Base-by-base conservation (phyloP, 225 moss, liverwort and hornwort species). In the Pseudoscleropodium purum region DNA sequence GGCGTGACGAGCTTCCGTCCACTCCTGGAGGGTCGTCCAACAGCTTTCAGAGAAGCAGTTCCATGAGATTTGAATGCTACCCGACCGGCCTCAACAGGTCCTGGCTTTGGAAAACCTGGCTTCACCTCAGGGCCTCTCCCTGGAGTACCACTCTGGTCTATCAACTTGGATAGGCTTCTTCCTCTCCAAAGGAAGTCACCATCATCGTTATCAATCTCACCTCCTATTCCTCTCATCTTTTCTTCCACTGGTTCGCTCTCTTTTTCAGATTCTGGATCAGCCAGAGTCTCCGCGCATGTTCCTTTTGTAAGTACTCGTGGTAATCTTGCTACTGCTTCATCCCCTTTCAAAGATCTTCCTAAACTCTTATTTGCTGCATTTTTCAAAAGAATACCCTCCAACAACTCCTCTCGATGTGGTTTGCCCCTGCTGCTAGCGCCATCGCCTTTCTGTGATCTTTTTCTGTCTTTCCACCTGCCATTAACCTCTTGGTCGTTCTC, bases 91-190 rank as follows among this genome's bases (percentile, higher is more conserved):
- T 57, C 82, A 25, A 89, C 66, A 89, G 87, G 77, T 78, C 88
- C 89, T 80, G 82, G 51, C 79, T 85, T 90, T 34, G 84, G 72
- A 81, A 39, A 57, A 73, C n/a, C n/a, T n/a, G 92, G 70, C 91
- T 87, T 89, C 20, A 37, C 82, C 27, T 81, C 79, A 49, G 69
- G 21, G 30, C 63, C 85, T 81, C 51, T 89, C 80, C 52, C 90
- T 45, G 30, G 43, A 45, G 89, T 74, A 90, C 45, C 51, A 75
- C 87, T 88, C 87, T 59, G 91, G 62, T 90, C 91, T 74, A 75
- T 90, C 88, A 91, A 75, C 88, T 93, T 93, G 15, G 90, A 83
- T 57, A 93, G 90, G 79, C 91, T 89, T 89, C 89, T 91, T 27
- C 91, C 93, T 80, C 90, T 91, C 59, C 93, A 88, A 59, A 91